Evolutionary conservation across 1,284 basidiomycete species (phyloP).

Genomic region (Sutorius eximius): DNA sequence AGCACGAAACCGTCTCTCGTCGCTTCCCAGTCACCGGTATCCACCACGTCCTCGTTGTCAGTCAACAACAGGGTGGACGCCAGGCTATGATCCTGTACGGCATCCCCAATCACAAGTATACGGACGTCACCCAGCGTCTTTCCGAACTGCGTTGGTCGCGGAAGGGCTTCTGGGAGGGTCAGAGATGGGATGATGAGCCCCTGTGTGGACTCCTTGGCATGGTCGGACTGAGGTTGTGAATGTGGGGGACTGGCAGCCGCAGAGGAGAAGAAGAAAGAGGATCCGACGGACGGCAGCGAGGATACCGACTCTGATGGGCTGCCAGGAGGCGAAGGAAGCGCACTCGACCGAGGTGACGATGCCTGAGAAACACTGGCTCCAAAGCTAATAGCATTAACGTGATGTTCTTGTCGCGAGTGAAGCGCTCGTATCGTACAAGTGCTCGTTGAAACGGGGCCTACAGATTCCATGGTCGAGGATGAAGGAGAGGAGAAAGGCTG

Average conservation of each 20-base stretch:
- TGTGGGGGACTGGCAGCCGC: slow-evolving; percentile 56
- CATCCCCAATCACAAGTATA: slow-evolving; percentile 52
- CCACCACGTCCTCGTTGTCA: slow-evolving; percentile 64
- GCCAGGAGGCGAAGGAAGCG: slow-evolving; percentile 52
- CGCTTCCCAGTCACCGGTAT: slow-evolving; percentile 56
- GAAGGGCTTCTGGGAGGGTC: slow-evolving; percentile 56
- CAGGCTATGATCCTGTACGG: slow-evolving; percentile 32
- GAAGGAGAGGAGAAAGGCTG: neutral
- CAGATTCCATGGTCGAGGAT: slow-evolving; percentile 25
- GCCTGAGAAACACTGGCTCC: slow-evolving; percentile 29
- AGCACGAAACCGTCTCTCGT: slow-evolving; percentile 41
- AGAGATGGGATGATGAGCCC: slow-evolving; percentile 72
- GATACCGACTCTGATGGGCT: slow-evolving; percentile 65
- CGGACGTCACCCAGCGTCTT: slow-evolving; percentile 62
- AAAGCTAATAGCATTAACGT: slow-evolving; percentile 36
- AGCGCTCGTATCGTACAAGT: slow-evolving; percentile 25
- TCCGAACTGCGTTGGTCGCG: slow-evolving; percentile 59
- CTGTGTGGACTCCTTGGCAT: slow-evolving; percentile 45
- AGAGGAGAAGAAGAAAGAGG: slow-evolving; percentile 75
- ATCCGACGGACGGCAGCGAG: slow-evolving; percentile 70
- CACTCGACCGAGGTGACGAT: slow-evolving; percentile 48
- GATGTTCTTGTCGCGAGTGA: slow-evolving; percentile 24
- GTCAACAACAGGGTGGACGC: slow-evolving; percentile 47
- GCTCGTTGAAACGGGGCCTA: slow-evolving; percentile 23
- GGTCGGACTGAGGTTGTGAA: slow-evolving; percentile 43